Conservation (phyloP, 202 grass and related monocot genomes). For the Zoysia matrella region DNA sequence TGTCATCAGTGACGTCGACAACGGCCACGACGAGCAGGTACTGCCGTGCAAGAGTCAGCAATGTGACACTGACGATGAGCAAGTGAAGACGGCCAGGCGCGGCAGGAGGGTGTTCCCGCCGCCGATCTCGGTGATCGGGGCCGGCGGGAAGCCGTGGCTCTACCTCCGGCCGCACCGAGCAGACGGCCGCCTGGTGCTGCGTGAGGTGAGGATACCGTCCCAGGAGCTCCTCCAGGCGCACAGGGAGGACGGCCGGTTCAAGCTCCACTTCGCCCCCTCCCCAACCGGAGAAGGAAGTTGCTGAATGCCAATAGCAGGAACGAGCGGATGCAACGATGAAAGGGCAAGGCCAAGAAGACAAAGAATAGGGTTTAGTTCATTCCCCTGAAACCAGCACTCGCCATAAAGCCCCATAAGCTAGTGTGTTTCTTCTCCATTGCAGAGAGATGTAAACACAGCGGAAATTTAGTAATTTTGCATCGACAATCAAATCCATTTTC, state of each 20-base stretch:
- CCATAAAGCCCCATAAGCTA: background rate
- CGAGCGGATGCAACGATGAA: background rate
- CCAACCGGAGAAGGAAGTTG: conserved; percentile 34
- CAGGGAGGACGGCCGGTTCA: conserved; percentile 75
- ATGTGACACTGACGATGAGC: conserved; percentile 8
- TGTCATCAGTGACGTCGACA: background rate
- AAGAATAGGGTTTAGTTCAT: conserved; percentile 5
- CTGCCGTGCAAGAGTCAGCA: conserved; percentile 37
- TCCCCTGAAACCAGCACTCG: background rate
- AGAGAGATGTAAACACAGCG: conserved; percentile 47
- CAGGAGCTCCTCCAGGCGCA: conserved; percentile 74
- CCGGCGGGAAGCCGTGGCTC: conserved; percentile 73
- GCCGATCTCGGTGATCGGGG: conserved; percentile 79
- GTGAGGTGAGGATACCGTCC: conserved; percentile 77
- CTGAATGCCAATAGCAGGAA: background rate
- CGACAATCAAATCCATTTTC: background rate
- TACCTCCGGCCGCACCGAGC: conserved; percentile 64
- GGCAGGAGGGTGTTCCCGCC: conserved; percentile 60
- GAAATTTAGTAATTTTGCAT: background rate
- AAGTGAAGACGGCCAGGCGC: conserved; percentile 2
- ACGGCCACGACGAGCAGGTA: background rate
- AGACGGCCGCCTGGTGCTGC: conserved; percentile 75
- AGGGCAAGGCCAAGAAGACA: background rate
- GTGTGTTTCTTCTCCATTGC: background rate
- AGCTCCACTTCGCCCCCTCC: conserved; percentile 58